Conservation (phyloP, 441 rosid species). For the Erodium trifolium region DNA sequence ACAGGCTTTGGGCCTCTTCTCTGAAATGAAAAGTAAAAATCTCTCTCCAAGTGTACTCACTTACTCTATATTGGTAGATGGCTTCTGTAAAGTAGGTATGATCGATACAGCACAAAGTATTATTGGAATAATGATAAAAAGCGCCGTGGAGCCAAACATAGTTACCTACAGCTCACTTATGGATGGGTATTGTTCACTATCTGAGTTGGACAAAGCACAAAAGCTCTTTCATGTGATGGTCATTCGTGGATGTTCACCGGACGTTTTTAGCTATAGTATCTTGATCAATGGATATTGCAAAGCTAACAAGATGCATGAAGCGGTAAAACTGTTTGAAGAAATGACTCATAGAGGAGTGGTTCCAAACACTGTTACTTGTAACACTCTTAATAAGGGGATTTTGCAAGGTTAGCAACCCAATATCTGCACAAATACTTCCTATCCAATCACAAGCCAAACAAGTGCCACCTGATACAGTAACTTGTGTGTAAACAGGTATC, state of each 20-base stretch:
- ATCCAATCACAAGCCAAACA: not conserved
- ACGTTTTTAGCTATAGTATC: conserved; percentile 14
- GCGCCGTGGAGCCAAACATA: conserved; percentile 19
- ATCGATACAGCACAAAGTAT: conserved; percentile 21
- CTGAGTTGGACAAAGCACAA: not conserved
- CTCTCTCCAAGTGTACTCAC: not conserved
- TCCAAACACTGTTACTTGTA: not conserved
- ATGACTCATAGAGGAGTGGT: not conserved
- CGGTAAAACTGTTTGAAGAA: not conserved
- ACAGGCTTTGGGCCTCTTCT: conserved; percentile 22
- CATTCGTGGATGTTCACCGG: conserved; percentile 20
- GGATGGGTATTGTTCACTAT: not conserved
- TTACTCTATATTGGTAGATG: conserved; percentile 19
- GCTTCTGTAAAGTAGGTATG: conserved; percentile 15
- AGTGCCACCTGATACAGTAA: not conserved
- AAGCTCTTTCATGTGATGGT: conserved; percentile 4
- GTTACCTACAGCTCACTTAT: conserved; percentile 19
- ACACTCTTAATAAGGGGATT: not conserved
- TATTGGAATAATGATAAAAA: conserved; percentile 19
- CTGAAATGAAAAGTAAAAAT: not conserved
- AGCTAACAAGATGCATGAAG: not conserved
- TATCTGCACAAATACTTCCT: not conserved
- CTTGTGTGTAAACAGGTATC: not conserved
- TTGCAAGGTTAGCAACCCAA: not conserved
- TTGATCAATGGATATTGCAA: conserved; percentile 8